Base-by-base conservation (phyloP, 768 basidiomycete species). In the Trametes sanguinea region DNA sequence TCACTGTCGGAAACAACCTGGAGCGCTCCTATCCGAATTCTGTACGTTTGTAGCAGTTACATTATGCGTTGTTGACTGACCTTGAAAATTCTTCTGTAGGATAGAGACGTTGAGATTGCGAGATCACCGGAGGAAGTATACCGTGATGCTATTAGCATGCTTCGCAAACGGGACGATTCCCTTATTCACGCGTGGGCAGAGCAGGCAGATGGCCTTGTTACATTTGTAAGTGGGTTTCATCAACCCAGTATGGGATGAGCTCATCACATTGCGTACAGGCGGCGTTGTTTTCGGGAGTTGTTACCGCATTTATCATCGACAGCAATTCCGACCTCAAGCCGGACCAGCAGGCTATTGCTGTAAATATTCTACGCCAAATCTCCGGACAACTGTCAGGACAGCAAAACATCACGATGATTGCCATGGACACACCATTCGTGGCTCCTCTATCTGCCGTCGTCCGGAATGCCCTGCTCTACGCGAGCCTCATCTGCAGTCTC, bases 171-270 rank as follows among this genome's bases (percentile, higher is more conserved):
- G 6, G 62, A 63, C 9, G 22, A 17, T 1, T 47, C 51, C 17
- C 46, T 58, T 1, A 30, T 58, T 13, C 22, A 16, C 2, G 57
- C 62, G 27, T 58, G 56, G 62, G 52, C 56, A 6, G 62, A 42
- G 9, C 55, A 63, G 30, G 56, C 57, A 1, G 62, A 63, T 13
- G 52, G 56, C 10, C 52, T 63, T 4, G 56, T 63, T 6, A 54
- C 57, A 2, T 63, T 63, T 29, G 62, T 63, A n/a, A 35, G 57
- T 59, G 7, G 8, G 8, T 22, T 22, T 22, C 22, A 22, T 22
- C 22, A 22, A 22, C 22, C 22, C 1, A 22, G 22, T 37, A 37
- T 11, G 11, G 11, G 11, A 11, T 37, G 35, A 6, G 35, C 6
- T 6, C 30, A 3, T 29, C 45, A 8, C 5, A 8, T 17, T 30